Evolutionary conservation across 805 yeast genomes (phyloP).

Genomic region (Wickerhamiella kurtzmanii): DNA sequence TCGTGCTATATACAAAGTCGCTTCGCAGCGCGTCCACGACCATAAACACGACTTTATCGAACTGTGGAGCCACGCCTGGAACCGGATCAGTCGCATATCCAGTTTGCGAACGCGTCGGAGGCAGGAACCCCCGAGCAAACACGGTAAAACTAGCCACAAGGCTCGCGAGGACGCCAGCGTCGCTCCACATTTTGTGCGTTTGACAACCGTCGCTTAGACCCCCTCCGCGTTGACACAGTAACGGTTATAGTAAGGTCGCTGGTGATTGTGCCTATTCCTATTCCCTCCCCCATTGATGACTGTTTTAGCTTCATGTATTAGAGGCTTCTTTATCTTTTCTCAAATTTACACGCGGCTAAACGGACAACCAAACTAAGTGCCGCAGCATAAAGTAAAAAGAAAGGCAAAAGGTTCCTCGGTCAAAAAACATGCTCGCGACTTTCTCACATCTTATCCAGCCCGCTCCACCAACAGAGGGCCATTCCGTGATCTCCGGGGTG

Average conservation of each 20-base stretch:
- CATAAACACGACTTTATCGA: slow-evolving; percentile 59
- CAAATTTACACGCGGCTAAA: slow-evolving; percentile 2
- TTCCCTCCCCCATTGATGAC: background rate
- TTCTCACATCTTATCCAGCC: background rate
- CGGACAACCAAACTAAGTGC: too few species aligned
- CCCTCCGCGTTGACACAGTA: too few species aligned
- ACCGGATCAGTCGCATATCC: slow-evolving; percentile 29
- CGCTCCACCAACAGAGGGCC: background rate
- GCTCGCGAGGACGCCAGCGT: slow-evolving; percentile 13
- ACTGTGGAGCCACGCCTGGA: slow-evolving; percentile 30
- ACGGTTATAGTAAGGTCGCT: too few species aligned
- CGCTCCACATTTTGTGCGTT: slow-evolving; percentile 4
- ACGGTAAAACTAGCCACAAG: slow-evolving; percentile 45
- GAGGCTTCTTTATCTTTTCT: background rate
- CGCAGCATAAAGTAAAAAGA: background rate
- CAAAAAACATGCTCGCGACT: background rate
- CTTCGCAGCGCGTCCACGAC: slow-evolving; percentile 88
- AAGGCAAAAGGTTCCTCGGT: too few species aligned
- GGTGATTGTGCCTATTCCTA: too few species aligned
- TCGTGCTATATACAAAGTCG: slow-evolving; percentile 62
- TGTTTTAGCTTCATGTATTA: background rate
- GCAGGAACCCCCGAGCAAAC: slow-evolving; percentile 79
- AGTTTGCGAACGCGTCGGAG: slow-evolving; percentile 64
- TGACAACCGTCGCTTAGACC: too few species aligned
- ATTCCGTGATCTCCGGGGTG: slow-evolving; percentile 16